Percentiles rank a stretch among this genome's conserved stretches.
These are phyloP conservation scores for Naganishia antarctica DNA, from an alignment of 768 basidiomycete species.

Conservation along the genomic window DNA sequence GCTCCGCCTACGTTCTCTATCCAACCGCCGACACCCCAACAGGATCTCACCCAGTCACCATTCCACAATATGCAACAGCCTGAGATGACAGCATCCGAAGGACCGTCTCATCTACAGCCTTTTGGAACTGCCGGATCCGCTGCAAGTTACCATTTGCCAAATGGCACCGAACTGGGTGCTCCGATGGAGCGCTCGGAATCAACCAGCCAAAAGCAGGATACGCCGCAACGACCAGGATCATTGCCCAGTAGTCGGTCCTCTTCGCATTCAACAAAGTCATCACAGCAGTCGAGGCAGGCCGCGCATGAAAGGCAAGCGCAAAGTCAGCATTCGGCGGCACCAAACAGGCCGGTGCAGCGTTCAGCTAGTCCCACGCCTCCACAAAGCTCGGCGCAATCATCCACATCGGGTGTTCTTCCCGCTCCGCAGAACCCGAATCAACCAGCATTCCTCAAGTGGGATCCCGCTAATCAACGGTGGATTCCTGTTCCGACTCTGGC, in stretches of 20 bases:
- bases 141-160: background rate
- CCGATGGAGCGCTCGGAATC: background rate
- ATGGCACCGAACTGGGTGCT: background rate
- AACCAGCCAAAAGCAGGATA: background rate
- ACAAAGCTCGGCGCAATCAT: conserved; percentile 5
- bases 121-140: background rate
- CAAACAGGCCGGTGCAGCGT: background rate
- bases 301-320: background rate
- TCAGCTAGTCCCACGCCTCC: conserved; percentile 12
- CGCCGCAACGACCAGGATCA: background rate
- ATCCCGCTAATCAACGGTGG: conserved; percentile 27
- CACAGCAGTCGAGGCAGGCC: background rate
- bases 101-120: background rate
- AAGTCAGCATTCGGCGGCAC: background rate
- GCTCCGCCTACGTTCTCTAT: conserved; percentile 18
- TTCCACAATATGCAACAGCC: background rate
- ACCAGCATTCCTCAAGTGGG: conserved; percentile 28
- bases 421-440: conserved; percentile 23
- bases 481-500: conserved; percentile 12
- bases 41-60: conserved; percentile 11
- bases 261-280: conserved; percentile 1
- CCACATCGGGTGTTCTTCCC: background rate
- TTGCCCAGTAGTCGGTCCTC: conserved; percentile 8
- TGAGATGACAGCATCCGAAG: background rate
- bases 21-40: conserved; percentile 24